Evolutionary conservation across 164 flowering plant species (phyloP).

Genomic region (Umbilicus rupestris): DNA sequence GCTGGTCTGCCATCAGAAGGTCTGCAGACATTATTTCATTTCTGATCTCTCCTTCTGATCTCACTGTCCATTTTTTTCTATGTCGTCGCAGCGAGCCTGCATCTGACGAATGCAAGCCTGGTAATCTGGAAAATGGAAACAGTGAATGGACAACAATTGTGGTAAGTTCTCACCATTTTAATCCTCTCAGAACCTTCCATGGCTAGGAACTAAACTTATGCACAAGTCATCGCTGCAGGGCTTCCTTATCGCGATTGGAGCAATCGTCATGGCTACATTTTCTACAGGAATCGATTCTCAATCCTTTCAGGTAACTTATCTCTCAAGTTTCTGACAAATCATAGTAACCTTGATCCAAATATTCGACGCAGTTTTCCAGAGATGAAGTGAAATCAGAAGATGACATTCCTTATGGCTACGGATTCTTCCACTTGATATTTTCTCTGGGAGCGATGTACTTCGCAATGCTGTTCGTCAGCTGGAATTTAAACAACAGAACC

Average conservation of each 20-base stretch:
- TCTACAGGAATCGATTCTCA: constrained; percentile 91
- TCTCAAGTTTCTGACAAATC: not conserved
- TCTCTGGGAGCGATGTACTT: constrained; percentile 91
- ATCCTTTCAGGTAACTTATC: constrained; percentile 60
- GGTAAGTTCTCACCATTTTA: constrained; percentile 29
- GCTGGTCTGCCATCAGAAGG: constrained; percentile 96
- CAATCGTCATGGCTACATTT: constrained; percentile 87
- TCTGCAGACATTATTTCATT: constrained; percentile 17
- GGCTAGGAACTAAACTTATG: not conserved
- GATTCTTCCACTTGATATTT: constrained; percentile 75
- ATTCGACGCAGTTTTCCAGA: constrained; percentile 47
- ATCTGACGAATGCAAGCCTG: constrained; percentile 36
- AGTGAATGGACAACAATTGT: constrained; percentile 59
- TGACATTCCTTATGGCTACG: constrained; percentile 76
- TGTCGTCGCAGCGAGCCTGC: constrained; percentile 64
- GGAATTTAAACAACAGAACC: constrained; percentile 62
- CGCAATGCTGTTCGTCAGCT: constrained; percentile 85
- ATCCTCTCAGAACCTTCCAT: not conserved
- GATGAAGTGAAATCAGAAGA: constrained; percentile 43
- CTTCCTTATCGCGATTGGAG: constrained; percentile 68
- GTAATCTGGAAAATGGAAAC: constrained; percentile 25
- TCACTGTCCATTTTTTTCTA: not conserved
- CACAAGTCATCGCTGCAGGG: constrained; percentile 31
- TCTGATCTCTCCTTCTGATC: not conserved
- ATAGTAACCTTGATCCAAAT: not conserved